Evolutionary conservation across 495 filamentous ascomycete genomes (phyloP), one percentile per base, ranked within the genome.

Genomic region (Apodospora peruviana): DNA sequence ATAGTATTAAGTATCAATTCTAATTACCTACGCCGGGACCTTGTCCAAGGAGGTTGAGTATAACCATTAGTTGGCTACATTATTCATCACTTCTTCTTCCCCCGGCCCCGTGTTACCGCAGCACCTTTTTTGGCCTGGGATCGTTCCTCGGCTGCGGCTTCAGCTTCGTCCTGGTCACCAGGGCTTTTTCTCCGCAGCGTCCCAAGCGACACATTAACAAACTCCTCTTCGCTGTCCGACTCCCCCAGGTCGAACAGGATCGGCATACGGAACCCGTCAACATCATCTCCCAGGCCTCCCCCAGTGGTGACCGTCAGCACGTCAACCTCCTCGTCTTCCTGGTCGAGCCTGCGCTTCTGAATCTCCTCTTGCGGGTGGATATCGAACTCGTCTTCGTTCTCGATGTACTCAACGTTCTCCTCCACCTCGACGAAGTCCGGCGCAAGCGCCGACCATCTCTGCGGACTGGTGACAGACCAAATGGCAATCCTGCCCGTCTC

Each of bases 361-460:
- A 96, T 86, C 64, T 97, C 93, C 61, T 95, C 91, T 20, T 90
- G 85, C 0, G 91, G 91, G 57, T 96, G 91, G 48, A 97, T 91
- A 60, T 99, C 93, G 55, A 97, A 99, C 58, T 99, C 93, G 59
- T 97, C 94, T 69, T 97, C 93, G 22, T 80, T 78, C 63, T 99
- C 93, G 32, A 91, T 77, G 60, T 97, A 97, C 67, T 96, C 90
- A 10, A 95, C 88, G 50, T 97, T 97, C 66, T 97, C 94, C 69
- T 99, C 93, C 9, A 99, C 88, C 66, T 99, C 93, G 27, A 79
- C 88, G 62, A 99, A 99, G 66, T 99, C 93, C 0, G 93, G 93
- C 7, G 93, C 93, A 8, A 99, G 79, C 0, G 93, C 91, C 23
- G 90, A 95, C 93, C 93, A 99, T 50, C 90, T 85, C 60, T 99